Evolutionary conservation across 768 basidiomycete genomes (phyloP), one percentile per base, ranked within the genome.

Genomic region (Pholiota molesta): DNA sequence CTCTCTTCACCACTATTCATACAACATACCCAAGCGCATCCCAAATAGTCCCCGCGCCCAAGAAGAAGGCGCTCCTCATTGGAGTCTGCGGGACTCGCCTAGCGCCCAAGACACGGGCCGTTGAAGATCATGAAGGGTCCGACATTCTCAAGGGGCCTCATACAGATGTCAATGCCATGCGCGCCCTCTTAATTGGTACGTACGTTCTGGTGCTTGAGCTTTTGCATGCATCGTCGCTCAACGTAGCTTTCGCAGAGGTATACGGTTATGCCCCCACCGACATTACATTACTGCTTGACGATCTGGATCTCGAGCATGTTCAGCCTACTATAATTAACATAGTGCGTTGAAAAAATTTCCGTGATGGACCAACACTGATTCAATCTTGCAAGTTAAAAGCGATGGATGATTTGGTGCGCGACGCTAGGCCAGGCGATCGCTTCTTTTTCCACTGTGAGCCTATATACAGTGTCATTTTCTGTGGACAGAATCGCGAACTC

Each of bases 381-480:
- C 19, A 17, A 5, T 17, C 33, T 28, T 16, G 9, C 23, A 56
- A 58, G 47, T 17, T 58, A 14, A 21, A 54, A 2, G 13, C 26
- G 14, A 51, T 53, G 2, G 53, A 42, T 19, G 19, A 40, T 14
- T 51, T 28, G 2, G 59, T 53, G 9, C 59, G 39, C 11, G n/a
- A 55, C 13, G 53, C 53, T 7, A 55, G 33, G 6, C 11, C 53
- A 5, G 52, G 59, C 1, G 59, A 60, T 16, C 37, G 52, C 7
- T 39, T 60, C 19, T 60, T 37, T 21, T 60, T 60, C 23, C 59
- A 60, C 52, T 60, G 59, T 60, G 17, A 42, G 59, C 23, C 23
- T 14, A 49, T 44, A n/a, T 19, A 17, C 42, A 4, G n/a, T 10
- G 11, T 10, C 23, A 6, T 26, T 21, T 3, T 49, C 14, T 26